These are phyloP conservation scores for Magnaporthiopsis poae DNA, from an alignment of 2,329 filamentous ascomycete species.

Conservation along the genomic window DNA sequence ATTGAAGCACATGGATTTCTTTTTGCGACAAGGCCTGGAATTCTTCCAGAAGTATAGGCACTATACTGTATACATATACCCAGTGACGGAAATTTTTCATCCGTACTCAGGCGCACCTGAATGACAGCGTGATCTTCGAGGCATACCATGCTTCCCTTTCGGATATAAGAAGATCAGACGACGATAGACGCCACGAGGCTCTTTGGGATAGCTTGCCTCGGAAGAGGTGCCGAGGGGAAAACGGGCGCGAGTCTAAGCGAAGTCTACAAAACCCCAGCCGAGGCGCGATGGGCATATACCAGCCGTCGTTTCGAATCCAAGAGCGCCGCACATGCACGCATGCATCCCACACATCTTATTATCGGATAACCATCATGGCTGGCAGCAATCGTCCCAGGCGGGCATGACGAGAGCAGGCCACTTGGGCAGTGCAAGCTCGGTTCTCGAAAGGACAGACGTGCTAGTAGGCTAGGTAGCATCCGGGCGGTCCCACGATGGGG, in stretches of 20 bases:
- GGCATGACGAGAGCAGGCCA: no score
- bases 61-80: neutral
- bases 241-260: neutral
- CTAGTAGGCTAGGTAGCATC: neutral
- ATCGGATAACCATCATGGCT: neutral
- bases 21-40: neutral
- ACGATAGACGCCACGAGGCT: no score
- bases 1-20: no score
- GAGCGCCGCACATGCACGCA: no score
- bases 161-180: neutral
- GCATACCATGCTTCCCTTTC: neutral
- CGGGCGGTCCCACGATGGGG: neutral
- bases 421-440: no score
- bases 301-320: neutral
- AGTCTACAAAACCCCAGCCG: neutral
- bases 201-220: no score
- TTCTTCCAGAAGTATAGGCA: neutral
- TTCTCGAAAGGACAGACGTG: neutral
- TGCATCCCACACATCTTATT: neutral
- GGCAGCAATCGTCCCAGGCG: no score
- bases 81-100: neutral
- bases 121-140: neutral
- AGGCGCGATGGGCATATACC: neutral
- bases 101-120: neutral
- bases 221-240: neutral